A percentile compares a stretch with the other conserved stretches of the same genome.
These are phyloP conservation scores for Diaporthe citri DNA, from an alignment of 2,329 filamentous ascomycete species.

Conservation along the genomic window DNA sequence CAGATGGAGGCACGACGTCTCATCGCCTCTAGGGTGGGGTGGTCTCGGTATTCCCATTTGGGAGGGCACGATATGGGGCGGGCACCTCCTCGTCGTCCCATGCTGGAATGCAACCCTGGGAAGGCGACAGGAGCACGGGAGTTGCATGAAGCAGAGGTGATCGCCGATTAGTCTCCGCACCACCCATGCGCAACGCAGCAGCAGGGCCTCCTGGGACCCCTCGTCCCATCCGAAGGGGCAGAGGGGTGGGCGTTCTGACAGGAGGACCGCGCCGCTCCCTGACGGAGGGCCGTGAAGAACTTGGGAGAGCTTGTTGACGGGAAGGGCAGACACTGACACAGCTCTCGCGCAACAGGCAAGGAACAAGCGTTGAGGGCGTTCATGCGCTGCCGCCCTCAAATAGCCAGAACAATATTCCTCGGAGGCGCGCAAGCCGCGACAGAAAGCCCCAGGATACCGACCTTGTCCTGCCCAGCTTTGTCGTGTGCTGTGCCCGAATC, in stretches of 20 bases:
- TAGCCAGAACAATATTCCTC: neutral
- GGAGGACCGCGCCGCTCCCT: slow-evolving; percentile 27
- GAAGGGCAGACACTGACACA: slow-evolving; percentile 1
- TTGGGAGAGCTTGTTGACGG: neutral
- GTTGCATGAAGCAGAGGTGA: slow-evolving; percentile 29
- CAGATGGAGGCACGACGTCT: slow-evolving; percentile 31
- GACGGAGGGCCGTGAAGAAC: neutral
- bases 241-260: slow-evolving; percentile 16
- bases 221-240: slow-evolving; percentile 9
- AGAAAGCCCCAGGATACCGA: neutral
- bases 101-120: slow-evolving; percentile 31
- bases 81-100: slow-evolving; percentile 15
- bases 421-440: slow-evolving; percentile 36
- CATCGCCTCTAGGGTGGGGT: slow-evolving; percentile 29
- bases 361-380: slow-evolving; percentile 9
- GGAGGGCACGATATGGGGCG: slow-evolving; percentile 6
- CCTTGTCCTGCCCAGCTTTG: neutral
- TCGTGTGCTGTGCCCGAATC: neutral
- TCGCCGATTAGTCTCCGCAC: slow-evolving; percentile 29
- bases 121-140: slow-evolving; percentile 25
- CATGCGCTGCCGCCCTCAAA: slow-evolving; percentile 11
- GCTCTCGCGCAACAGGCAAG: neutral
- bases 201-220: slow-evolving; percentile 2
- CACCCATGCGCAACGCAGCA: slow-evolving; percentile 13
- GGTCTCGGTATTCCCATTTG: slow-evolving; percentile 30